Evolutionary conservation across 345 rosid species (phyloP).

Genomic region (Kandelia obovata): DNA sequence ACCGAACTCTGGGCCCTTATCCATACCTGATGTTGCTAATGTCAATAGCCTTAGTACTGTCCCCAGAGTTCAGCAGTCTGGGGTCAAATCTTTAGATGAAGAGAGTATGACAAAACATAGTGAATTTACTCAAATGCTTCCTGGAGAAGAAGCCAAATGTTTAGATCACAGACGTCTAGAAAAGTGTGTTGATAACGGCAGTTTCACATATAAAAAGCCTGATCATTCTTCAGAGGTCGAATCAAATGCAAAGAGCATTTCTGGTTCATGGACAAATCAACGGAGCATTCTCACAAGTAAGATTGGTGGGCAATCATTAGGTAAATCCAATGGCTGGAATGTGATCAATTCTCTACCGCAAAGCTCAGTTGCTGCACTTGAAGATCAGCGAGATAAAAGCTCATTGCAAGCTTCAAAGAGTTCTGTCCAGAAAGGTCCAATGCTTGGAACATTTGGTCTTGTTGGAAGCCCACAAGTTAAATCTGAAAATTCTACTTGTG

Average conservation of each 20-base stretch:
- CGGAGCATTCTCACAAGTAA: slow-evolving; percentile 18
- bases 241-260: slow-evolving; percentile 30
- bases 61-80: slow-evolving; percentile 33
- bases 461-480: slow-evolving; percentile 37
- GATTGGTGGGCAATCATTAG: slow-evolving; percentile 36
- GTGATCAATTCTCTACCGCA: slow-evolving; percentile 32
- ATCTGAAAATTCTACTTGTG: slow-evolving; percentile 37
- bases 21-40: slow-evolving; percentile 24
- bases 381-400: slow-evolving; percentile 34
- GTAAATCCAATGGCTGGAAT: slow-evolving; percentile 44
- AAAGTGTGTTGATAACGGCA: slow-evolving; percentile 42
- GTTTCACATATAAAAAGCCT: slow-evolving; percentile 37
- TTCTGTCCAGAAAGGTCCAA: slow-evolving; percentile 19
- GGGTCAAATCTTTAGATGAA: slow-evolving; percentile 32
- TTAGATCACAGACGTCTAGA: slow-evolving; percentile 39
- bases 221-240: slow-evolving; percentile 37
- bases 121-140: slow-evolving; percentile 33
- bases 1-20: slow-evolving; percentile 25
- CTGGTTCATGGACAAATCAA: slow-evolving; percentile 35
- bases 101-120: slow-evolving; percentile 35
- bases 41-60: slow-evolving; percentile 21
- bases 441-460: slow-evolving; percentile 30
- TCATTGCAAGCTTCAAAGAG: slow-evolving; percentile 28
- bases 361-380: slow-evolving; percentile 17
- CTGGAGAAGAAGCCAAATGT: slow-evolving; percentile 38